Evolutionary conservation across 1,139 yeast genomes (phyloP).

Genomic region (Geotrichum citri-aurantii): DNA sequence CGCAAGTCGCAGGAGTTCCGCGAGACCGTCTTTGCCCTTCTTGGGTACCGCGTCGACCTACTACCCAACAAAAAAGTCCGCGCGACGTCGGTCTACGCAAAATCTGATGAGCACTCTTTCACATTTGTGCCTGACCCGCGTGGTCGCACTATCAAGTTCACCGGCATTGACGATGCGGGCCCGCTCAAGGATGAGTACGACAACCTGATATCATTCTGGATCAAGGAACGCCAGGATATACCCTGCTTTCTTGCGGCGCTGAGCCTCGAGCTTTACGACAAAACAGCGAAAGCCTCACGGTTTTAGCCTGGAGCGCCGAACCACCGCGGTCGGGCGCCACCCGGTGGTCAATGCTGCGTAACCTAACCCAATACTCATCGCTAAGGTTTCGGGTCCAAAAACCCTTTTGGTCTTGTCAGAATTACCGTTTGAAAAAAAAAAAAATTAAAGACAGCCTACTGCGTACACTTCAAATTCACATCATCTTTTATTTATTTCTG

Average conservation of each 20-base stretch:
- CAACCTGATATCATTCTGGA: constrained; percentile 60
- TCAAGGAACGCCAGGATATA: constrained; percentile 60
- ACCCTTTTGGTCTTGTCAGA: no score
- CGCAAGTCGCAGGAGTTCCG: constrained; percentile 70
- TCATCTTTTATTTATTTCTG: no score
- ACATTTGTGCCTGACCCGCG: constrained; percentile 36
- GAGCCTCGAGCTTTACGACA: constrained; percentile 57
- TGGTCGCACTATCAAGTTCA: constrained; percentile 30
- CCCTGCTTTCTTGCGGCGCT: constrained; percentile 79
- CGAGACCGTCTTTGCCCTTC: constrained; percentile 58
- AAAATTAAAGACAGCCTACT: no score
- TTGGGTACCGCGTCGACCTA: constrained; percentile 74
- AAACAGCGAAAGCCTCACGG: constrained; percentile 27
- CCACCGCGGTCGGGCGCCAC: neutral
- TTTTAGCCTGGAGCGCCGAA: constrained; percentile 19
- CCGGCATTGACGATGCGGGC: constrained; percentile 31
- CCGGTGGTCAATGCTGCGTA: no score
- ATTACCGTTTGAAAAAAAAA: no score
- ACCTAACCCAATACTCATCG: no score
- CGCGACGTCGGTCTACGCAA: constrained; percentile 52
- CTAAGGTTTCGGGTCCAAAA: no score
- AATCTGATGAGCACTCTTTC: constrained; percentile 33
- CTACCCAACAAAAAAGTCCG: constrained; percentile 62
- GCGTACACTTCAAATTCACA: no score
- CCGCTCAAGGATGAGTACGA: constrained; percentile 47